These are phyloP conservation scores for Hemerocallis citrina DNA, from an alignment of 106 monocot genomes.

Conservation along the genomic window DNA sequence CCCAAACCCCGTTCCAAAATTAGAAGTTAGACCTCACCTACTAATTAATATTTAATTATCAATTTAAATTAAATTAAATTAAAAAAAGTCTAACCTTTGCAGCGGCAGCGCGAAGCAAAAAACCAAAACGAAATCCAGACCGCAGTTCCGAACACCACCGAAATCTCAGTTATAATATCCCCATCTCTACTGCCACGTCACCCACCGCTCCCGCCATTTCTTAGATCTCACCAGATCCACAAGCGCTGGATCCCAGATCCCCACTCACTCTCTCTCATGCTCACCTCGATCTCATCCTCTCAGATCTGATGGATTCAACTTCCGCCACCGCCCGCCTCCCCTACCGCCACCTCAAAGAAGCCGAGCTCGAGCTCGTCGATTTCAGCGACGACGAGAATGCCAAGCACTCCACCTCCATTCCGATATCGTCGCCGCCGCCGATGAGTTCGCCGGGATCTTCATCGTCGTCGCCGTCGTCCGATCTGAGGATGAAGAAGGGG, in stretches of 20 bases:
- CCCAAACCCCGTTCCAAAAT: no score
- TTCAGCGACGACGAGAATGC: no score
- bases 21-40: no score
- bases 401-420: no score
- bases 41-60: no score
- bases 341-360: no score
- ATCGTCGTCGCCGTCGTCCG: neutral
- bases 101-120: neutral
- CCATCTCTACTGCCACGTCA: no score
- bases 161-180: no score
- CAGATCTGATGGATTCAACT: slow-evolving; percentile 12
- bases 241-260: neutral
- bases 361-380: no score
- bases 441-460: slow-evolving; percentile 18
- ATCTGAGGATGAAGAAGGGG: neutral
- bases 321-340: slow-evolving; percentile 40
- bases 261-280: neutral
- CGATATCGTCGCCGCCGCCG: neutral
- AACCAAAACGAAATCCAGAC: neutral
- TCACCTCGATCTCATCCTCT: neutral
- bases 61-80: no score
- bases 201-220: neutral
- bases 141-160: neutral
- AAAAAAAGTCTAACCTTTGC: neutral
- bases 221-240: neutral